Evolutionary conservation across 2,329 filamentous ascomycete genomes (phyloP).

Genomic region (Penicillium sp.): DNA sequence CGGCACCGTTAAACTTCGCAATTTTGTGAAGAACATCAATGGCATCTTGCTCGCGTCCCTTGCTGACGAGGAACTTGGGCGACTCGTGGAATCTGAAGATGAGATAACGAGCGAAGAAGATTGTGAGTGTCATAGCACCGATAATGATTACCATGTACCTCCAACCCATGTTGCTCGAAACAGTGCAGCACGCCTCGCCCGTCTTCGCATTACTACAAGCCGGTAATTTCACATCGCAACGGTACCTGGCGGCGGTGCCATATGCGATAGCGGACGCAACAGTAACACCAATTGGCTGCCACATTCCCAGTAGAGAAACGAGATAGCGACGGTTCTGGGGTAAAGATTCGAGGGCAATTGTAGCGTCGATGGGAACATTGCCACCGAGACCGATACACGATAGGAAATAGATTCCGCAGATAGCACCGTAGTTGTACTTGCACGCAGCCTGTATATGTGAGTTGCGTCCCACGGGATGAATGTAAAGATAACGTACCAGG

Average conservation of each 20-base stretch:
- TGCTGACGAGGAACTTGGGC: conserved; percentile 11
- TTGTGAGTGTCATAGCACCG: conserved; percentile 5
- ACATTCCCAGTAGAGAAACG: conserved; percentile 10
- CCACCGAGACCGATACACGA: conserved; percentile 11
- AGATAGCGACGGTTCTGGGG: conserved; percentile 13
- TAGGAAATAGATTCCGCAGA: conserved; percentile 12
- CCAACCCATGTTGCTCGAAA: conserved; percentile 15
- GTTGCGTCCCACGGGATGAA: neutral
- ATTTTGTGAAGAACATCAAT: conserved; percentile 13
- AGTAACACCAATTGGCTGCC: conserved; percentile 11
- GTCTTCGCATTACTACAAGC: conserved; percentile 4
- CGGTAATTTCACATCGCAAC: conserved; percentile 10
- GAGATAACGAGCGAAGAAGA: conserved; percentile 3
- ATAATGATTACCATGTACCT: conserved; percentile 10
- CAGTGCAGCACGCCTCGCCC: conserved; percentile 7
- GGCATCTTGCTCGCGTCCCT: conserved; percentile 9
- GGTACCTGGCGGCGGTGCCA: conserved; percentile 10
- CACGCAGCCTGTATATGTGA: conserved; percentile 4
- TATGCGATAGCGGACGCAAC: conserved; percentile 12
- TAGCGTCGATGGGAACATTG: conserved; percentile 14
- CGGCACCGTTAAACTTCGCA: conserved; percentile 10
- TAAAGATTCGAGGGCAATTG: conserved; percentile 10
- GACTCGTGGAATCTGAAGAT: conserved; percentile 12
- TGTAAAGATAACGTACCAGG: conserved; percentile 1
- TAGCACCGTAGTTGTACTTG: conserved; percentile 9